Base-by-base conservation (phyloP, 1,284 basidiomycete genomes). In the Anthracocystis walkeri region DNA sequence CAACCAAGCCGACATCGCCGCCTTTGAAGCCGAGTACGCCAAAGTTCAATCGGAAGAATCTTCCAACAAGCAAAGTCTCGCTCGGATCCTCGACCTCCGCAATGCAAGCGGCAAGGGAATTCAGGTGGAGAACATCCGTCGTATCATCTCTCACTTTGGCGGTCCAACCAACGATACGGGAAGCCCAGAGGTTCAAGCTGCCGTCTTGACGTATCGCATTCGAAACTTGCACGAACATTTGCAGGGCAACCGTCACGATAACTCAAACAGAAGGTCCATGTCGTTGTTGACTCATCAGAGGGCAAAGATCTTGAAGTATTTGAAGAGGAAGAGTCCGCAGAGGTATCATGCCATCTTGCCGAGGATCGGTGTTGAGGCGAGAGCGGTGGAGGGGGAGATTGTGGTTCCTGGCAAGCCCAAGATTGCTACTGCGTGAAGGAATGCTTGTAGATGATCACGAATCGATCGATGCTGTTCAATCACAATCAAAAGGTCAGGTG, bases 381-480 rank as follows among this genome's bases (percentile, higher is more conserved):
- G 89, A 73, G 91, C 91, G 25, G 93, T 97, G 6, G 94, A 97
- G 86, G 95, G 95, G 50, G 95, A 97, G 84, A 87, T 97, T 42
- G 88, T 83, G 49, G 65, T 80, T 45, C 81, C 77, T 23, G 83
- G 78, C 31, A 84, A 78, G 55, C 82, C 82, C 11, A 82, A 77
- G 65, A 71, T 75, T 29, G 60, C 64, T 18, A 60, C 57, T 45
- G 58, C 62, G 8, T 70, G 42, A 50, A 35, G 10, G 49, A n/a
- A 18, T 16, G 11, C 11, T 4, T 38, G 12, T 38, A 38, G 35
- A 38, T 4, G 12, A 38, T 2, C 2, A 12, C 33, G 33, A 12
- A 29, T 10, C 2, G 12, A 38, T 38, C 35, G 14, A 38, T 38
- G 14, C 35, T 38, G 10, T 38, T 38, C 3, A 3, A 38, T 16